Conservation (phyloP, 495 filamentous ascomycete genomes). For the Penicillium turbatum region DNA sequence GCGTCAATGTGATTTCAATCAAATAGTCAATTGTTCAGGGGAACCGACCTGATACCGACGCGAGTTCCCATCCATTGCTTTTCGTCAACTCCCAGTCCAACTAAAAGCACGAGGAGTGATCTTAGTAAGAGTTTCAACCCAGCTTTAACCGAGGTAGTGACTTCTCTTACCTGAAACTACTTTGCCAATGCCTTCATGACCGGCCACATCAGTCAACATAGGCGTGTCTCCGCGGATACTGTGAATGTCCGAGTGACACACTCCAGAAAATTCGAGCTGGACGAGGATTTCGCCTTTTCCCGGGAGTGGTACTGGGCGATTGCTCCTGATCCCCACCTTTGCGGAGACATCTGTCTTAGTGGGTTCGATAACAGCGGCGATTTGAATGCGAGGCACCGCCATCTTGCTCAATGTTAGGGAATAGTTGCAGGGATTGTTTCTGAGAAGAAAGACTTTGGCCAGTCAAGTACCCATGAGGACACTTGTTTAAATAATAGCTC, state of each 20-base stretch:
- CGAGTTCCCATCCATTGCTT: conserved; percentile 32
- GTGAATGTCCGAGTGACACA: conserved; percentile 45
- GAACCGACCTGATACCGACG: conserved; percentile 37
- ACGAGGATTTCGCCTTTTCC: conserved; percentile 34
- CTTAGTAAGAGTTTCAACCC: not conserved
- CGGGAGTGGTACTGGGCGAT: conserved; percentile 33
- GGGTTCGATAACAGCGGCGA: conserved; percentile 33
- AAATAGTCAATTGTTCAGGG: not conserved
- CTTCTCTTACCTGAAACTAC: conserved; percentile 30
- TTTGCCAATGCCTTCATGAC: conserved; percentile 42
- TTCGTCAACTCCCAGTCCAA: conserved; percentile 29
- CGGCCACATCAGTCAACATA: conserved; percentile 44
- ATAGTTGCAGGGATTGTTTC: not conserved
- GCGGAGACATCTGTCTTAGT: conserved; percentile 21
- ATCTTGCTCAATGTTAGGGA: conserved; percentile 12
- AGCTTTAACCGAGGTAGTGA: not conserved
- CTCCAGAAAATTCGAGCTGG: conserved; percentile 41
- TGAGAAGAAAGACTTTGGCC: not conserved
- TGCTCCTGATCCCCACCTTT: conserved; percentile 27
- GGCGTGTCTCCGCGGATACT: conserved; percentile 44
- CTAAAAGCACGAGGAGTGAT: conserved; percentile 9
- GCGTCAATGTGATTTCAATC: not conserved
- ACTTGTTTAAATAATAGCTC: not conserved
- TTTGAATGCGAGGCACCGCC: conserved; percentile 32
- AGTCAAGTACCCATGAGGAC: not conserved